Conservation (phyloP, 805 yeast species). For the Metschnikowia rubicola region DNA sequence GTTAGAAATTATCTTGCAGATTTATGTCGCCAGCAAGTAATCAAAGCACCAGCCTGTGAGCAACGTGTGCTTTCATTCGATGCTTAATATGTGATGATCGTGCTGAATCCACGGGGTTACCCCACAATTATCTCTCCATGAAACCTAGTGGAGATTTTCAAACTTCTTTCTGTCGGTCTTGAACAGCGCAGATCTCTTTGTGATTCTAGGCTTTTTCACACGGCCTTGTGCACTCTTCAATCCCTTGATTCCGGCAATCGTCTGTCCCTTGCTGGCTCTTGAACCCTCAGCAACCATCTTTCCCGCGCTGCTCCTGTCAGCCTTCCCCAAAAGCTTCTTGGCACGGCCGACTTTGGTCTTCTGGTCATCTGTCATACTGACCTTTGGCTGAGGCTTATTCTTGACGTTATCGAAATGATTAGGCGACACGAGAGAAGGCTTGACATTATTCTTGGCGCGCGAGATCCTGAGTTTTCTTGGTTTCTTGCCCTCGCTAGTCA, state of each 20-base stretch:
- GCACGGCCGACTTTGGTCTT: constrained; percentile 82
- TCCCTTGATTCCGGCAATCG: constrained; percentile 57
- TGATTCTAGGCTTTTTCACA: constrained; percentile 56
- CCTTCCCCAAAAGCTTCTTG: constrained; percentile 66
- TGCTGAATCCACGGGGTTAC: background rate
- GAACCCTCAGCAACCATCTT: constrained; percentile 63
- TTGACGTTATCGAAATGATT: constrained; percentile 37
- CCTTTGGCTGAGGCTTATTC: constrained; percentile 23
- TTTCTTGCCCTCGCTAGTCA: constrained; percentile 28
- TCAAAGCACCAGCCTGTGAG: no score
- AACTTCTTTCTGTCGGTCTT: constrained; percentile 36
- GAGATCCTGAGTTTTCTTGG: constrained; percentile 70
- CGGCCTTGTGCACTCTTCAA: constrained; percentile 42
- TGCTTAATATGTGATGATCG: background rate
- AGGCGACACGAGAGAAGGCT: constrained; percentile 43
- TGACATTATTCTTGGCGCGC: constrained; percentile 45
- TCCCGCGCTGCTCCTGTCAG: constrained; percentile 72
- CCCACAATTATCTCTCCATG: no score
- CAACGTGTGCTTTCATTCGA: no score
- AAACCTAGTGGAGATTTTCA: constrained; percentile 11
- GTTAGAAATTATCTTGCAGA: no score
- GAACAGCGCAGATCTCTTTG: constrained; percentile 52
- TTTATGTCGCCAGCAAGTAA: no score
- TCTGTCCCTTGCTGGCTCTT: constrained; percentile 69
- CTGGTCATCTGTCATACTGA: constrained; percentile 57